Conservation (phyloP, 2,329 filamentous ascomycete species). For the Trichoderma arundinaceum region DNA sequence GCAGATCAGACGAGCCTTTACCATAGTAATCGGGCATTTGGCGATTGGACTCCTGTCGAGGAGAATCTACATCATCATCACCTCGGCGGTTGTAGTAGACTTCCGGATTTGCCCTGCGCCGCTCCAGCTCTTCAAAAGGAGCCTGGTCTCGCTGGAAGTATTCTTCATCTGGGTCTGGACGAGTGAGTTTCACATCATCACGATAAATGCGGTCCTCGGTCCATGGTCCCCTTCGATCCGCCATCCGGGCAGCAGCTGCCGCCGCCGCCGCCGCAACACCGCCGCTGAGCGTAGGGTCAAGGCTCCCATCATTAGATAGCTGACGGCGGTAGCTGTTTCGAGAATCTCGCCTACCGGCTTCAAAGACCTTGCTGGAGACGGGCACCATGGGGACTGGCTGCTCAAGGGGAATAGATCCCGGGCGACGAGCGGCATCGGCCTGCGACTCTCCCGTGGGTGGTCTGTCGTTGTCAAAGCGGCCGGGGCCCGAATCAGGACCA, state of each 20-base stretch:
- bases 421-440: conserved; percentile 52
- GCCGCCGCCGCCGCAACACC: conserved; percentile 57
- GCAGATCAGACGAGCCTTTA: conserved; percentile 6
- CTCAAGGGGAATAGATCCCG: conserved; percentile 73
- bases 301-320: conserved; percentile 47
- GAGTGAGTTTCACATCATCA: conserved; percentile 34
- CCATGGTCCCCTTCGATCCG: conserved; percentile 36
- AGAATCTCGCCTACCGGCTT: conserved; percentile 48
- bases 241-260: conserved; percentile 49
- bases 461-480: conserved; percentile 62
- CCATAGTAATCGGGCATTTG: conserved; percentile 21
- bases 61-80: conserved; percentile 11
- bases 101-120: conserved; percentile 17
- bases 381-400: conserved; percentile 82
- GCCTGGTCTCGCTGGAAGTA: conserved; percentile 25
- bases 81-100: conserved; percentile 16
- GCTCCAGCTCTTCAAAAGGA: conserved; percentile 27
- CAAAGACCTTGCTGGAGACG: conserved; percentile 72
- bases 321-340: conserved; percentile 41
- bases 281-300: conserved; percentile 41
- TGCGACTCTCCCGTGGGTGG: conserved; percentile 54
- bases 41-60: conserved; percentile 6
- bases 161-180: conserved; percentile 20
- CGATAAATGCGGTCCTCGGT: conserved; percentile 37
- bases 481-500: conserved; percentile 66